Evolutionary conservation across 1,139 yeast species (phyloP).

Genomic region (Scheffersomyces stambukii): DNA sequence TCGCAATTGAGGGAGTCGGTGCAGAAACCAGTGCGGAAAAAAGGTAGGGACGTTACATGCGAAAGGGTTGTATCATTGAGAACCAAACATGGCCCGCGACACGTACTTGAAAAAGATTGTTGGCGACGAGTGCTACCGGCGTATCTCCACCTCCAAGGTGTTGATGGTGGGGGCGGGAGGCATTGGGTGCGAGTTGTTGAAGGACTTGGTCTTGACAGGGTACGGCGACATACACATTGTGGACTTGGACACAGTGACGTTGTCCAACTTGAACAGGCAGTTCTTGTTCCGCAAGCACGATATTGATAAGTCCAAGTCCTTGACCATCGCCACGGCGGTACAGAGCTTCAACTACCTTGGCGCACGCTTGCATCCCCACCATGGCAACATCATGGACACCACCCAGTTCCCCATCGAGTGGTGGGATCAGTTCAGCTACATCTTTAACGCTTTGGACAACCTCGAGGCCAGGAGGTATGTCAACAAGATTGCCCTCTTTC

Average conservation of each 20-base stretch:
- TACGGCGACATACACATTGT: conserved; percentile 89
- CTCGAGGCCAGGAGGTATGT: conserved; percentile 89
- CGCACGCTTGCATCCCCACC: conserved; percentile 72
- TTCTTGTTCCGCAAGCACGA: conserved; percentile 84
- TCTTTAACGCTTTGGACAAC: conserved; percentile 92
- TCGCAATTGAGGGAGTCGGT: conserved; percentile 1
- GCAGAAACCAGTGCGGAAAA: conserved; percentile 1
- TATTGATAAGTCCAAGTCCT: conserved; percentile 79
- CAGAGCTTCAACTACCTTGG: conserved; percentile 65
- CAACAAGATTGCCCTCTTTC: conserved; percentile 72
- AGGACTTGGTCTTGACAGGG: conserved; percentile 78
- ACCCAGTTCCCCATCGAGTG: conserved; percentile 67
- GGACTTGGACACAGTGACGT: conserved; percentile 90
- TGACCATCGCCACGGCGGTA: conserved; percentile 82
- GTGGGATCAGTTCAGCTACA: conserved; percentile 75
- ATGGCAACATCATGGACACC: conserved; percentile 84
- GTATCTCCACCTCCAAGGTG: conserved; percentile 50
- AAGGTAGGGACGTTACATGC: background rate
- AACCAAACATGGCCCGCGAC: conserved; percentile 33
- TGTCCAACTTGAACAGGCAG: conserved; percentile 89
- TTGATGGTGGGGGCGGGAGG: conserved; percentile 98
- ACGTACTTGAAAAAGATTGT: conserved; percentile 41
- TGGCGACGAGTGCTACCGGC: conserved; percentile 31
- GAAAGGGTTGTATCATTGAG: background rate
- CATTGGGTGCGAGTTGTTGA: conserved; percentile 94